A percentile compares a stretch with the other conserved stretches of the same genome.
Conservation (phyloP, 768 basidiomycete species). For the Trichaptum fuscoviolaceum region DNA sequence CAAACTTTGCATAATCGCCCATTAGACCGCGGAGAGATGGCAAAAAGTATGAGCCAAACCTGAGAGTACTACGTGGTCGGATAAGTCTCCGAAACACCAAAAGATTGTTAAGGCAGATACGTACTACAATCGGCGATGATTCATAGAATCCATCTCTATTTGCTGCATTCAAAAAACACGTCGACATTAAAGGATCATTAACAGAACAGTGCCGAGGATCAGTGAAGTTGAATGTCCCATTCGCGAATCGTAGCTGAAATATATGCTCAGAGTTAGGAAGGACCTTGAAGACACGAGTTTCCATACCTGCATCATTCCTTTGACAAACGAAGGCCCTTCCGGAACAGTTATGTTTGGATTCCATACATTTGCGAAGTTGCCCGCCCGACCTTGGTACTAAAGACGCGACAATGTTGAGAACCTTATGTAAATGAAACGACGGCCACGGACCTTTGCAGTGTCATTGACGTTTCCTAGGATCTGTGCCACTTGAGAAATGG, state of each 20-base stretch:
- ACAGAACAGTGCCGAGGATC: conserved; percentile 65
- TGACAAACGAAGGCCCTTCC: conserved; percentile 34
- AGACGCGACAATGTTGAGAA: not conserved
- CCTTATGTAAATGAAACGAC: not conserved
- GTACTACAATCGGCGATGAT: conserved; percentile 54
- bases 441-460: conserved; percentile 39
- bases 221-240: conserved; percentile 58
- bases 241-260: conserved; percentile 44
- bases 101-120: conserved; percentile 14
- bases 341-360: conserved; percentile 52
- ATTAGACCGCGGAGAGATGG: not conserved
- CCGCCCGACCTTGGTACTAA: conserved; percentile 49
- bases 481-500: conserved; percentile 60
- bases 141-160: conserved; percentile 63
- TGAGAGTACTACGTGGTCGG: conserved; percentile 44
- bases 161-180: conserved; percentile 53
- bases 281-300: not conserved
- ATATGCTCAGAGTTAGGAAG: not conserved
- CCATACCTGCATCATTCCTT: conserved; percentile 57
- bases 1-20: conserved; percentile 35
- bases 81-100: not conserved
- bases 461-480: conserved; percentile 45
- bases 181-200: conserved; percentile 51
- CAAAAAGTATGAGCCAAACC: conserved; percentile 24
- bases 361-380: conserved; percentile 57